phyloP scores from a whole-genome alignment of 1,139 yeast genomes.

The Suhomyces bokatorum region DNA sequence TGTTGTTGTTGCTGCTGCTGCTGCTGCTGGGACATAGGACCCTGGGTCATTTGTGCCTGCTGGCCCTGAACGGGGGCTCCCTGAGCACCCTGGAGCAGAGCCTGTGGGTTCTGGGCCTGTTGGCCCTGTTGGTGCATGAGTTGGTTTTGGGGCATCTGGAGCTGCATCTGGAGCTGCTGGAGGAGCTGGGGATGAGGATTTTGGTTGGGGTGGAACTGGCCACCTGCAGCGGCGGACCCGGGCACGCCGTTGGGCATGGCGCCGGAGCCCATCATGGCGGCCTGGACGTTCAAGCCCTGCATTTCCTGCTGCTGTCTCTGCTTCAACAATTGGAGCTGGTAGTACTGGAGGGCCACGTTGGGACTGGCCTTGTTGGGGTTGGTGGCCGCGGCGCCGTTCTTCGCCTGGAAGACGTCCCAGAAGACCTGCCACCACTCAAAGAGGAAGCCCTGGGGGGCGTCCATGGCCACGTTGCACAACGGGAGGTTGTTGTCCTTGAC shows the following conservation, averaged over 20 bases:
- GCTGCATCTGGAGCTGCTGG: constrained; percentile 16
- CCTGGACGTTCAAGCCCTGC: constrained; percentile 40
- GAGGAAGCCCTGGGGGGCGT: constrained; percentile 84
- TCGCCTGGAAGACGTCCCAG: constrained; percentile 90
- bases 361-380: constrained; percentile 46
- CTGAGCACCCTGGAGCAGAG: constrained; percentile 8
- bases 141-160: constrained; percentile 12
- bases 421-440: constrained; percentile 97
- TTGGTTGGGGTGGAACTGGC: constrained; percentile 11
- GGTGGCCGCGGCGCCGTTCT: constrained; percentile 39
- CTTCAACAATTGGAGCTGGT: constrained; percentile 64
- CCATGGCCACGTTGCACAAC: constrained; percentile 55
- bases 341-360: constrained; percentile 63
- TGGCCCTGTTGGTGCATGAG: constrained; percentile 14
- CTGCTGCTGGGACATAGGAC: constrained; percentile 5
- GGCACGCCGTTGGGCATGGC: constrained; percentile 11
- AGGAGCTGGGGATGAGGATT: constrained; percentile 14
- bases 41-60: constrained; percentile 8
- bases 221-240: constrained; percentile 3
- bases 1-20: constrained; percentile 8
- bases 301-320: constrained; percentile 61
- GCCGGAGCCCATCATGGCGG: constrained; percentile 18
- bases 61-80: constrained; percentile 12
- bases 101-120: constrained; percentile 10
- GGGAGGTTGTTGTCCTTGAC: constrained; percentile 48